Percentiles rank a stretch among this genome's conserved stretches.
These are phyloP conservation scores for Cyberlindnera veronae DNA, from an alignment of 805 yeast genomes.

Conservation along the genomic window DNA sequence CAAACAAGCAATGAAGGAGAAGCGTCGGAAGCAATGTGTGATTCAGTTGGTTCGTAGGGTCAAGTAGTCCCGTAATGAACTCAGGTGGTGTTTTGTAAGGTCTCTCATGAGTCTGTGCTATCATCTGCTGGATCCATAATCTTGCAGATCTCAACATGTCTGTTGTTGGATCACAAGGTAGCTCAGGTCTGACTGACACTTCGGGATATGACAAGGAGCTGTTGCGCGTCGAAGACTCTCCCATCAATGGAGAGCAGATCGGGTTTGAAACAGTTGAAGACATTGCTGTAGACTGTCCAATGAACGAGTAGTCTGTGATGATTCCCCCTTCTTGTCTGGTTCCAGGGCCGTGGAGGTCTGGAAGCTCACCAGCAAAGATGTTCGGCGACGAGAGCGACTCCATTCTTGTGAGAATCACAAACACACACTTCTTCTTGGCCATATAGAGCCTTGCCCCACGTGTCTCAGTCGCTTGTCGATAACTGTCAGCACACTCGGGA, in stretches of 20 bases:
- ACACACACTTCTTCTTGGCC: conserved; percentile 7
- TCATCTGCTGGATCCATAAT: too few relatives aligned
- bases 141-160: too few relatives aligned
- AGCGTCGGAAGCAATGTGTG: conserved; percentile 1
- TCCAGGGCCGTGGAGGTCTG: neutral
- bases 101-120: too few relatives aligned
- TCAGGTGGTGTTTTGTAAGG: too few relatives aligned
- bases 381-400: neutral
- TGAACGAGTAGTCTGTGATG: neutral
- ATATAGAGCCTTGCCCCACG: conserved; percentile 4
- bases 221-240: too few relatives aligned
- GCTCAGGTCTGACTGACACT: too few relatives aligned
- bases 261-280: neutral
- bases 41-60: neutral
- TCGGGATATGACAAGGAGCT: too few relatives aligned
- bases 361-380: neutral
- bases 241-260: too few relatives aligned
- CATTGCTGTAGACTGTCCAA: neutral
- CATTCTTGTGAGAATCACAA: neutral
- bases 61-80: neutral
- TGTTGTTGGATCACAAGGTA: too few relatives aligned
- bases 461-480: neutral
- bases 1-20: conserved; percentile 1
- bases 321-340: neutral
- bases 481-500: neutral